Base-by-base conservation (phyloP, 208 protist species). In the Chromosphaera perkinsii region DNA sequence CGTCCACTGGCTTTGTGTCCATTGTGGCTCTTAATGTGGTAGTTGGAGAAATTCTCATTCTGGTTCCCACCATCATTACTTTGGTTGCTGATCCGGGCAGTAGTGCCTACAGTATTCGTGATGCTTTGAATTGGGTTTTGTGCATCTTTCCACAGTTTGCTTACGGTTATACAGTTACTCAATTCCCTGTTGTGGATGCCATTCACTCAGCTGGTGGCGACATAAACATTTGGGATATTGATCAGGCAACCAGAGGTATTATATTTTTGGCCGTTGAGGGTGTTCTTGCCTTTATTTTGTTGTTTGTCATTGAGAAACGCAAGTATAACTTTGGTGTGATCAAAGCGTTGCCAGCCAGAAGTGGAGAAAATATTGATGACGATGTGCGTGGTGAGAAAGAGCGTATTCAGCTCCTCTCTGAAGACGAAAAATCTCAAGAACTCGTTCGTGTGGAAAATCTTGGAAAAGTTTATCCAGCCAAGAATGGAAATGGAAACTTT, bases 271-370 rank as follows among this genome's bases (percentile, higher is more conserved):
- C 37, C 20, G 26, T 35, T 17, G 42, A 69, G 31, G 48, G 27
- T 54, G n/a, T n/a, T n/a, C 27, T 56, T 22, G 49, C 59, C 64
- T 69, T 60, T 40, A 61, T 69, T 36, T n/a, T n/a, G n/a, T n/a
- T n/a, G n/a, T n/a, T n/a, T n/a, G n/a, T n/a, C n/a, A n/a, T n/a
- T n/a, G n/a, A n/a, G n/a, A n/a, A n/a, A n/a, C n/a, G n/a, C n/a
- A n/a, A n/a, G n/a, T n/a, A n/a, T n/a, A n/a, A n/a, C n/a, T n/a
- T n/a, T n/a, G n/a, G n/a, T n/a, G n/a, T n/a, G n/a, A n/a, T n/a
- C n/a, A n/a, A n/a, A n/a, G n/a, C n/a, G n/a, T n/a, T n/a, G n/a
- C n/a, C n/a, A n/a, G n/a, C n/a, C n/a, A n/a, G n/a, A n/a, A n/a
- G n/a, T n/a, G n/a, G n/a, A n/a, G n/a, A n/a, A n/a, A n/a, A n/a